Conservation (phyloP, 1,284 basidiomycete species). For the Melanopsichium pennsylvanicum region DNA sequence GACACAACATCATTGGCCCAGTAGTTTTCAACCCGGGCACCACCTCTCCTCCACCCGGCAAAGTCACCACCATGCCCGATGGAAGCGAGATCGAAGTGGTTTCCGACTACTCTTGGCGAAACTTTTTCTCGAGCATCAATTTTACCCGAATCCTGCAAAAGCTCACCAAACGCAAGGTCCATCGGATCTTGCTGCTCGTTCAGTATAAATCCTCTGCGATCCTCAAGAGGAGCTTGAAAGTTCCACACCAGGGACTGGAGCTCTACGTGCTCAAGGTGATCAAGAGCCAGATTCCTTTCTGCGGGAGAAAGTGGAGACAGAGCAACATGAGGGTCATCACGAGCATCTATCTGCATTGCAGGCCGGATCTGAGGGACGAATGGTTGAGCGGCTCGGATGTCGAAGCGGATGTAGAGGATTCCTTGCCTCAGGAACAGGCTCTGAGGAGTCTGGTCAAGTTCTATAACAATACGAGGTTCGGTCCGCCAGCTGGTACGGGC, state of each 20-base stretch:
- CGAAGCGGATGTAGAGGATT: constrained; percentile 81
- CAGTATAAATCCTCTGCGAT: constrained; percentile 93
- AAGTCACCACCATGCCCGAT: constrained; percentile 31
- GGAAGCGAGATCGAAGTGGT: constrained; percentile 75
- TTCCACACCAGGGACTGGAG: constrained; percentile 92
- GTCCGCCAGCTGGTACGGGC: constrained; percentile 21
- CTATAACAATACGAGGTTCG: constrained; percentile 69
- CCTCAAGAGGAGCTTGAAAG: constrained; percentile 90
- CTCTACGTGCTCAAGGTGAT: constrained; percentile 96
- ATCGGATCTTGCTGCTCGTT: constrained; percentile 92
- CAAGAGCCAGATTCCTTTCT: constrained; percentile 98
- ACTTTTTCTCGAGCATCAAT: constrained; percentile 98
- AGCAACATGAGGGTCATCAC: constrained; percentile 99
- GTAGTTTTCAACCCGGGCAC: constrained; percentile 41
- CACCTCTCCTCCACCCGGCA: constrained; percentile 38
- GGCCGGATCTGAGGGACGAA: constrained; percentile 94
- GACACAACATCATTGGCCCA: constrained; percentile 47
- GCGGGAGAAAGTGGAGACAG: constrained; percentile 97
- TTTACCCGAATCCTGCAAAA: constrained; percentile 99
- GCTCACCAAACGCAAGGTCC: constrained; percentile 90
- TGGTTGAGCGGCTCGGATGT: constrained; percentile 94
- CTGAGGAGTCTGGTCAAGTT: constrained; percentile 91
- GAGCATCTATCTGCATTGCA: constrained; percentile 94
- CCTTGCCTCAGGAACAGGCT: constrained; percentile 90
- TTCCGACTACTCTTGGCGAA: constrained; percentile 94